Percentiles rank a stretch among this genome's conserved stretches.
These are phyloP conservation scores for Emydomyces testavorans DNA, from an alignment of 2,329 filamentous ascomycete genomes.

Conservation along the genomic window DNA sequence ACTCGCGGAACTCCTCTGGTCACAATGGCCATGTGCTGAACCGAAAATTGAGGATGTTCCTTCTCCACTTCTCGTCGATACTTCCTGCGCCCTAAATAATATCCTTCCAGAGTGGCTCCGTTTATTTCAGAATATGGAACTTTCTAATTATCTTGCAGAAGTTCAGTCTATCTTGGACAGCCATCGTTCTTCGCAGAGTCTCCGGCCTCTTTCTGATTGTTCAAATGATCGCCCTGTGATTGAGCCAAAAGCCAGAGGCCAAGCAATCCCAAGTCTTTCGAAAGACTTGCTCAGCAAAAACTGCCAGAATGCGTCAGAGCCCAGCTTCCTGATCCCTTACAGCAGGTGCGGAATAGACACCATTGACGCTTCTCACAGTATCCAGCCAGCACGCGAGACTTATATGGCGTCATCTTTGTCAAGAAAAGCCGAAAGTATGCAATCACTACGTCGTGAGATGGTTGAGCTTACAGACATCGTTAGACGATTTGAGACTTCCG, in stretches of 20 bases:
- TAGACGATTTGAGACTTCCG: slow-evolving; percentile 3
- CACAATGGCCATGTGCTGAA: slow-evolving; percentile 14
- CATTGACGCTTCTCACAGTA: neutral
- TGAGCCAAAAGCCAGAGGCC: neutral
- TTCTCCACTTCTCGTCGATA: slow-evolving; percentile 3
- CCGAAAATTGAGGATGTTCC: slow-evolving; percentile 4
- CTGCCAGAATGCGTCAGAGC: neutral
- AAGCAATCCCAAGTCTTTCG: slow-evolving; percentile 6
- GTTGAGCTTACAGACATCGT: slow-evolving; percentile 7
- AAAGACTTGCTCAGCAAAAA: neutral
- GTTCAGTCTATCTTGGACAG: slow-evolving; percentile 35
- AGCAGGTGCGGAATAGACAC: neutral
- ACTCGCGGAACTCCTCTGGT: slow-evolving; percentile 15
- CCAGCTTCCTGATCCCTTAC: neutral
- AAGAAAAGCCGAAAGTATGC: slow-evolving; percentile 31
- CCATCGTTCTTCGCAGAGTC: slow-evolving; percentile 11
- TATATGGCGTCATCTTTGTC: too few species aligned
- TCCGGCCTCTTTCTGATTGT: neutral
- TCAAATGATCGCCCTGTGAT: neutral
- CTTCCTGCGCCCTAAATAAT: slow-evolving; percentile 27
- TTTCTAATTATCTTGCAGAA: slow-evolving; percentile 35
- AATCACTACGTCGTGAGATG: slow-evolving; percentile 18
- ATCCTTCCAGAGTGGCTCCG: slow-evolving; percentile 40
- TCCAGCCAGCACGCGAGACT: neutral
- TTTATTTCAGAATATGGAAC: slow-evolving; percentile 39